These are phyloP conservation scores for Incumbomyces lentus DNA, from an alignment of 2,329 filamentous ascomycete genomes.

Conservation along the genomic window DNA sequence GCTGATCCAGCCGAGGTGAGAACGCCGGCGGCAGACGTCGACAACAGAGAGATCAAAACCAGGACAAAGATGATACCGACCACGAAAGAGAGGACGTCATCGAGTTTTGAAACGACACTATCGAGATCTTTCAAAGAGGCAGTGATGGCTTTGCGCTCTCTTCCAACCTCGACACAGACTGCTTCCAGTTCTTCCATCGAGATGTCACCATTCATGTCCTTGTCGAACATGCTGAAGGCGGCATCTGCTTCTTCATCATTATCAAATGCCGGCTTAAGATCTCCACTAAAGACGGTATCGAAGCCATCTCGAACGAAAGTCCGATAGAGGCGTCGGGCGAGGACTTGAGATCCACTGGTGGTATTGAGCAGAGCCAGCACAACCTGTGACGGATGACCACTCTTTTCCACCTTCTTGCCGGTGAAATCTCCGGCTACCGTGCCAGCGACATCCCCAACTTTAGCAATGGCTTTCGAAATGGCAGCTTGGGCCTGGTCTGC, in stretches of 20 bases:
- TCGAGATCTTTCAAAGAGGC: constrained; percentile 91
- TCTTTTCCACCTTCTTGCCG: constrained; percentile 56
- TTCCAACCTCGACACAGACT: constrained; percentile 85
- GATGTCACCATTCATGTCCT: constrained; percentile 92
- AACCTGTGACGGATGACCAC: constrained; percentile 73
- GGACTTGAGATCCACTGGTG: constrained; percentile 64
- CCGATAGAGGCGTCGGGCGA: constrained; percentile 79
- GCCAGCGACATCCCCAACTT: constrained; percentile 74
- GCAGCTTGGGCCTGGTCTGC: constrained; percentile 61
- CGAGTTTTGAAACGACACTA: constrained; percentile 81
- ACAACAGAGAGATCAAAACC: constrained; percentile 82
- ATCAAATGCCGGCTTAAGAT: constrained; percentile 68
- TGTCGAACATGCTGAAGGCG: constrained; percentile 87
- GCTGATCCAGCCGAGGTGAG: constrained; percentile 82
- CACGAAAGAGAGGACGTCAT: constrained; percentile 80
- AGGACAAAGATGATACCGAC: constrained; percentile 70
- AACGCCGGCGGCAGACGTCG: constrained; percentile 77
- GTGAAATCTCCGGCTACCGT: constrained; percentile 87
- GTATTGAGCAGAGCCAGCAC: constrained; percentile 65
- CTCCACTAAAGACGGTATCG: constrained; percentile 67
- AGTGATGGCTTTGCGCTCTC: constrained; percentile 90
- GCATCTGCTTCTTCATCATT: constrained; percentile 77
- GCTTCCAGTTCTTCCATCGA: constrained; percentile 90
- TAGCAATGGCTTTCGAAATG: constrained; percentile 64
- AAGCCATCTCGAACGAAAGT: constrained; percentile 67